Evolutionary conservation across 225 moss, liverwort and hornwort species (phyloP), one percentile per base, ranked within the genome.

Genomic region (Anthoceros angustus): DNA sequence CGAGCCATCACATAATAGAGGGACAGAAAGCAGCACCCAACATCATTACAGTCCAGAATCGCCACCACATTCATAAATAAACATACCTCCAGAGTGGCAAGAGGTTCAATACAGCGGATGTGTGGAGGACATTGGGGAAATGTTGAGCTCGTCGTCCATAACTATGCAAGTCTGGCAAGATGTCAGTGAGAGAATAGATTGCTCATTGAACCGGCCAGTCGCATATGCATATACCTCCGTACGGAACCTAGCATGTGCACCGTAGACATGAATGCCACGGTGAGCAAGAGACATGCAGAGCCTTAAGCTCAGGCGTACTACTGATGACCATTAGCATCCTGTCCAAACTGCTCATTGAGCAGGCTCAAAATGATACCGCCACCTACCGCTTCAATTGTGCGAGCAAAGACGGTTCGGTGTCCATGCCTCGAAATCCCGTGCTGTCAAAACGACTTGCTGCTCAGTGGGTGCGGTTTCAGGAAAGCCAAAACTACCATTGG

Each of bases 91-190:
- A 74, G 64, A 63, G 71, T 73, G 41, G 85, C 77, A 68, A 79
- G 67, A 11, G 84, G 79, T 12, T 78, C 78, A n/a, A 91, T 82
- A 61, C 77, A 78, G 64, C 88, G 88, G 21, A 85, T 82, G 62
- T 88, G 86, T 32, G 16, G 91, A 80, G 64, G 95, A 95, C 63
- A 95, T 66, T n/a, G 91, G 95, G 63, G 91, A 71, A 49, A 90
- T 88, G 71, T 95, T 95, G 49, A 95, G 82, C 73, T 95, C 95
- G 61, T 95, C 91, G 43, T 95, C 95, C 95, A 95, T 88, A 12
- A 95, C 95, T 45, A 91, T 83, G 73, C 95, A 95, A 14, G 88
- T n/a, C 71, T 88, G 79, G 73, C 91, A 91, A 4, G 95, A 86
- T 50, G 88, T 88, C 64, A 95, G 83, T 21, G 95, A 95, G 10